Conservation (phyloP, 371 early-diverging fungal species). For the Lichtheimia ramosa region DNA sequence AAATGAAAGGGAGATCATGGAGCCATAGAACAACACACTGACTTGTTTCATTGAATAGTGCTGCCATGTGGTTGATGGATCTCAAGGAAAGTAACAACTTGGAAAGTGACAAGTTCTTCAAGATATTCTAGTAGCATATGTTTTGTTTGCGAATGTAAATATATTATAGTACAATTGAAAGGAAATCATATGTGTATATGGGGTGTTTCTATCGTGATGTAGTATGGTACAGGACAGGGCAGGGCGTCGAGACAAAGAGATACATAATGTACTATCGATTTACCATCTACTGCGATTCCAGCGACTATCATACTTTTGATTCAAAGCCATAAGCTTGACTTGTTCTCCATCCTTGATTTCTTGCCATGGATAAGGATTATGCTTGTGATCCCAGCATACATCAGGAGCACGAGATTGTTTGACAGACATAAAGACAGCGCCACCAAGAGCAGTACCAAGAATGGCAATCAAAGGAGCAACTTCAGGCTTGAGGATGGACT, state of each 20-base stretch:
- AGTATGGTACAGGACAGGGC: too few relatives aligned
- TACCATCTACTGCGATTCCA: slow-evolving; percentile 42
- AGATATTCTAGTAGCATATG: background rate
- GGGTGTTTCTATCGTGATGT: too few relatives aligned
- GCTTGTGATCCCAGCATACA: slow-evolving; percentile 40
- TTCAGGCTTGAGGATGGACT: slow-evolving; percentile 30
- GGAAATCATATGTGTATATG: too few relatives aligned
- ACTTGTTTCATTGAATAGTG: slow-evolving; percentile 15
- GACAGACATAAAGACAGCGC: slow-evolving; percentile 26
- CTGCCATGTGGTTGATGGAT: slow-evolving; percentile 46
- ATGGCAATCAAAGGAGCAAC: slow-evolving; percentile 32
- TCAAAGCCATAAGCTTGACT: slow-evolving; percentile 36
- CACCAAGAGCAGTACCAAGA: slow-evolving; percentile 25
- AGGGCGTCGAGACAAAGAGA: background rate
- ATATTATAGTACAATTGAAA: too few relatives aligned
- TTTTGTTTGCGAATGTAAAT: too few relatives aligned
- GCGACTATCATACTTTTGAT: slow-evolving; percentile 35
- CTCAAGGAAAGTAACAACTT: slow-evolving; percentile 9
- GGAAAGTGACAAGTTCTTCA: slow-evolving; percentile 5
- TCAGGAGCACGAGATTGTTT: slow-evolving; percentile 38
- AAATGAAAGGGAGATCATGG: too few relatives aligned
- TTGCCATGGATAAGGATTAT: slow-evolving; percentile 37
- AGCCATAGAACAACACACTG: background rate
- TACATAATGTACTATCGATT: background rate
- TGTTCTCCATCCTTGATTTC: slow-evolving; percentile 44